Evolutionary conservation across 129 eudicot species (phyloP), one percentile per base, ranked within the genome.

Genomic region (Rutidosis leptorrhynchoides): DNA sequence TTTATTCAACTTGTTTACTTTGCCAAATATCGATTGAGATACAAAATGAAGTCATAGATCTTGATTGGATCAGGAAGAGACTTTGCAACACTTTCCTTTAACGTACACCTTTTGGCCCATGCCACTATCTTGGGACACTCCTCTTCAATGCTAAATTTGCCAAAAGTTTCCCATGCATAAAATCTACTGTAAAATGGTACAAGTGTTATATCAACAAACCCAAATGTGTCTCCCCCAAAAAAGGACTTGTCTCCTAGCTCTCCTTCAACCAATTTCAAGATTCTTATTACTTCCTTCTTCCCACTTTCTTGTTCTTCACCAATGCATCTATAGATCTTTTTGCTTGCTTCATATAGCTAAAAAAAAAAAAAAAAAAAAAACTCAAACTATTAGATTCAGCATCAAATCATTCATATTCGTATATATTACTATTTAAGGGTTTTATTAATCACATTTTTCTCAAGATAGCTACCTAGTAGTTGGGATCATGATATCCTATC

Each of bases 71-170:
- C 78, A 58, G 65, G 69, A 24, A 77, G 63, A 48, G 69, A 70
- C 42, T 71, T 77, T 16, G 64, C 72, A 54, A 77, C 82, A 58
- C 77, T 77, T 65, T 71, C 65, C 77, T 71, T 77, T 42, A 65
- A 64, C 63, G 42, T 27, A 52, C 82, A 77, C 56, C 82, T 77
- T 58, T 77, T 77, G 12, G n/a, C 78, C 82, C 78, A 77, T 65
- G 82, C 77, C 43, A 49, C 30, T 27, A 77, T 35, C 16, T 33
- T 58, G 19, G 82, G 78, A 37, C 82, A 77, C 57, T 77, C 82
- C 7, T 72, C 74, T 67, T 71, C 82, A 46, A 65, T 71, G 63
- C 70, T 77, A 37, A 77, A 70, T 49, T 77, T 77, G 42, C 78
- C 77, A 70, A 77, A 58, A 43, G 68, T 58, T 65, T 77, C 78